Evolutionary conservation across 345 rosid species (phyloP).

Genomic region (Moricandia moricandioides): DNA sequence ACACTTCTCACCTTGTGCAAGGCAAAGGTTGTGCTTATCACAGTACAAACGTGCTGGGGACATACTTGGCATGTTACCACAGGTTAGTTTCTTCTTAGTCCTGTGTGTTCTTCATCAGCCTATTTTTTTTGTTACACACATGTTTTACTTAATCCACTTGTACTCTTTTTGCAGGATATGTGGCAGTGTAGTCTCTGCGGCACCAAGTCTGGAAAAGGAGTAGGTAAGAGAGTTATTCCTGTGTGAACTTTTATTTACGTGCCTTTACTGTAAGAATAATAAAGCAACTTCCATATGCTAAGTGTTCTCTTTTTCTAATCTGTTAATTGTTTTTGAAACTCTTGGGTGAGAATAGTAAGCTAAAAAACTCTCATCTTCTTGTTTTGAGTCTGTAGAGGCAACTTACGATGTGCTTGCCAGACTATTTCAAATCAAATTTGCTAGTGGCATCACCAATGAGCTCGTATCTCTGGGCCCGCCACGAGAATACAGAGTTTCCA

Average conservation of each 20-base stretch:
- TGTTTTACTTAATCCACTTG: too few species aligned
- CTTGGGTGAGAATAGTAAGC: conserved; percentile 17
- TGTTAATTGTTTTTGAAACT: background rate
- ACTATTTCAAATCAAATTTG: conserved; percentile 87
- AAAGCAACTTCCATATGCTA: background rate
- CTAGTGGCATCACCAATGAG: conserved; percentile 92
- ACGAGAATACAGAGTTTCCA: conserved; percentile 64
- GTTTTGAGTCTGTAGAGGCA: conserved; percentile 59
- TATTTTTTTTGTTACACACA: background rate
- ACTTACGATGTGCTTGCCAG: conserved; percentile 92
- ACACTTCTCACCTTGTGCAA: conserved; percentile 89
- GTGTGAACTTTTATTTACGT: too few species aligned
- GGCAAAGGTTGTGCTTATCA: conserved; percentile 93
- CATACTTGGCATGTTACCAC: conserved; percentile 91
- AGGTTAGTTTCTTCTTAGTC: conserved; percentile 47
- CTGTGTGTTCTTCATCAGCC: background rate
- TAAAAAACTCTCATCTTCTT: conserved; percentile 18
- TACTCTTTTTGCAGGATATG: background rate
- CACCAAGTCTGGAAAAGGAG: conserved; percentile 41
- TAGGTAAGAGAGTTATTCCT: conserved; percentile 31
- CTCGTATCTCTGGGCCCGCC: conserved; percentile 83
- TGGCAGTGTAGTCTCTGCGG: conserved; percentile 42
- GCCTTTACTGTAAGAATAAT: background rate
- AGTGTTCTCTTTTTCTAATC: background rate
- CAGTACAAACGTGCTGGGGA: conserved; percentile 74